Conservation (phyloP, 306 rosid genomes). For the Gynostemma pentaphyllum region DNA sequence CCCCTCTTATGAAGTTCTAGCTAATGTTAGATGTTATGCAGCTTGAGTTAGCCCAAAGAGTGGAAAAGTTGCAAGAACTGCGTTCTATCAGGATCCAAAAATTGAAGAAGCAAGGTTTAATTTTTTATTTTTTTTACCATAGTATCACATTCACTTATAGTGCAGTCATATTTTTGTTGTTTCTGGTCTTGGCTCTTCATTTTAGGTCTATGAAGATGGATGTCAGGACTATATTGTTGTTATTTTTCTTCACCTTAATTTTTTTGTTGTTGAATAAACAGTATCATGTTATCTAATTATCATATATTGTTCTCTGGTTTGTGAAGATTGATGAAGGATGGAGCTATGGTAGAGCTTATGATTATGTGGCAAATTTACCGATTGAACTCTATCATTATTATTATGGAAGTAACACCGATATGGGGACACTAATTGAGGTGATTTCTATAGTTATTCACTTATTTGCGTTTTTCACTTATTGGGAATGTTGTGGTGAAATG, state of each 20-base stretch:
- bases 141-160: no score
- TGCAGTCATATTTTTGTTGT: not conserved
- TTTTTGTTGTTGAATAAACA: not conserved
- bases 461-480: no score
- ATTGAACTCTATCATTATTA: constrained; percentile 92
- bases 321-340: constrained; percentile 26
- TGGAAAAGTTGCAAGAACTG: constrained; percentile 83
- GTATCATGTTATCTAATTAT: not conserved
- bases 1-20: not conserved
- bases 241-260: not conserved
- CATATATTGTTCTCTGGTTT: not conserved
- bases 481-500: not conserved
- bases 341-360: constrained; percentile 36
- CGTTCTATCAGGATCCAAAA: constrained; percentile 74
- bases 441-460: not conserved
- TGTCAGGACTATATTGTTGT: not conserved
- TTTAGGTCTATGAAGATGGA: not conserved
- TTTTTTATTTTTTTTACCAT: not conserved
- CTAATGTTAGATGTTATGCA: constrained; percentile 20
- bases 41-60: constrained; percentile 71
- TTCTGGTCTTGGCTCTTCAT: not conserved
- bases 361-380: constrained; percentile 59
- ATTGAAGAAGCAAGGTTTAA: constrained; percentile 73
- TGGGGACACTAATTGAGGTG: constrained; percentile 92
- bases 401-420: constrained; percentile 76